Evolutionary conservation across 495 filamentous ascomycete species (phyloP).

Genomic region (Neurospora discreta): DNA sequence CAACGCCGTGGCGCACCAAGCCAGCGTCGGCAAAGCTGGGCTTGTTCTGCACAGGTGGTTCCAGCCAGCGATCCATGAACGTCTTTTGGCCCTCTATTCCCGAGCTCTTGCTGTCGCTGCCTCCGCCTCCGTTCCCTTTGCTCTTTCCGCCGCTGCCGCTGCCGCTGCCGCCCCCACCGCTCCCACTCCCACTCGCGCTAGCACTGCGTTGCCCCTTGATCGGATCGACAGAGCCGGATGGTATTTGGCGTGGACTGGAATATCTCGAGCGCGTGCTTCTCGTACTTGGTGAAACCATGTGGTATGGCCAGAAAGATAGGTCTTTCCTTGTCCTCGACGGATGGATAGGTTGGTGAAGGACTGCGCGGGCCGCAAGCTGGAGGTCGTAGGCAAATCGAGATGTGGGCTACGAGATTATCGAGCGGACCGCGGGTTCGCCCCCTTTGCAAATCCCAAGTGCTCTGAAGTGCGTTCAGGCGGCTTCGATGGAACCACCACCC

Average conservation of each 20-base stretch:
- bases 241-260: conserved; percentile 40
- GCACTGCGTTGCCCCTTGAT: conserved; percentile 7
- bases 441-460: conserved; percentile 8
- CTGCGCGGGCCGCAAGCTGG: not conserved
- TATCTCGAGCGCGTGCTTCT: conserved; percentile 40
- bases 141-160: not conserved
- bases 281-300: conserved; percentile 25
- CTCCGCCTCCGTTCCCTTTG: not conserved
- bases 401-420: not conserved
- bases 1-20: conserved; percentile 48
- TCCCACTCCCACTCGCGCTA: not conserved
- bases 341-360: conserved; percentile 1
- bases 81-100: conserved; percentile 20
- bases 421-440: conserved; percentile 9
- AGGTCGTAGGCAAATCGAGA: not conserved
- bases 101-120: conserved; percentile 14
- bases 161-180: not conserved
- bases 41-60: conserved; percentile 55
- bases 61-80: conserved; percentile 52
- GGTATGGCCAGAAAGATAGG: not conserved
- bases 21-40: conserved; percentile 62
- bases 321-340: not conserved
- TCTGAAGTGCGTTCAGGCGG: not conserved
- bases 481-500: conserved; percentile 12
- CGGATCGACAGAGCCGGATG: conserved; percentile 26